These are phyloP conservation scores for Pyrenula aspistea DNA, from an alignment of 495 filamentous ascomycete species.

Conservation along the genomic window DNA sequence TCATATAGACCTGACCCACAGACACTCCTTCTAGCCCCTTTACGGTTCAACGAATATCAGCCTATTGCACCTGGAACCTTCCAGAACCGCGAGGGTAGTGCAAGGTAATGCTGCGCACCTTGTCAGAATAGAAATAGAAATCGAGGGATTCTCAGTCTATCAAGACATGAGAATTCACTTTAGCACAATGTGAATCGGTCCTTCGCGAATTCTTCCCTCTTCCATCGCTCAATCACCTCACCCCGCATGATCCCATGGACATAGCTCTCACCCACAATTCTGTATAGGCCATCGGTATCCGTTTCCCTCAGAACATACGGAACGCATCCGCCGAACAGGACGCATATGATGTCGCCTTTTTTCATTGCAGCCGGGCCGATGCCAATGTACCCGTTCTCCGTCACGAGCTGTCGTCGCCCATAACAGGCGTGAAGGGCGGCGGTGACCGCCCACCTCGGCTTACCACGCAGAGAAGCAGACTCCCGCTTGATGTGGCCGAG, in stretches of 20 bases:
- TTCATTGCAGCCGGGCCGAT: background rate
- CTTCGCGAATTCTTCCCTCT: background rate
- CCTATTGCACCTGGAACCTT: no score
- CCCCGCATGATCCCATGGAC: background rate
- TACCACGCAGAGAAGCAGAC: background rate
- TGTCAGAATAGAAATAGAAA: background rate
- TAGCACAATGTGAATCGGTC: background rate
- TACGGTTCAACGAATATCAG: no score
- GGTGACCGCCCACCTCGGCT: background rate
- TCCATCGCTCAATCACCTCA: background rate
- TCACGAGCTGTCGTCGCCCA: background rate
- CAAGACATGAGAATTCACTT: background rate
- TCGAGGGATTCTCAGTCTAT: background rate
- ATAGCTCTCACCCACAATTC: conserved; percentile 1
- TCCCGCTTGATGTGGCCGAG: background rate
- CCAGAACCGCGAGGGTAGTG: background rate
- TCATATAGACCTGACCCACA: no score
- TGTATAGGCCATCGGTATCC: background rate
- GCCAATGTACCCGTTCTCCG: background rate
- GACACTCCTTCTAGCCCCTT: no score
- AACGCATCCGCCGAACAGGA: background rate
- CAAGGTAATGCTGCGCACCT: background rate
- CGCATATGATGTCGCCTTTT: background rate
- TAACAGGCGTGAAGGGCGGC: background rate
- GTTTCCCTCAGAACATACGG: background rate